Conservation (phyloP, 495 filamentous ascomycete genomes). For the Aspergillus sclerotiicarbonarius region DNA sequence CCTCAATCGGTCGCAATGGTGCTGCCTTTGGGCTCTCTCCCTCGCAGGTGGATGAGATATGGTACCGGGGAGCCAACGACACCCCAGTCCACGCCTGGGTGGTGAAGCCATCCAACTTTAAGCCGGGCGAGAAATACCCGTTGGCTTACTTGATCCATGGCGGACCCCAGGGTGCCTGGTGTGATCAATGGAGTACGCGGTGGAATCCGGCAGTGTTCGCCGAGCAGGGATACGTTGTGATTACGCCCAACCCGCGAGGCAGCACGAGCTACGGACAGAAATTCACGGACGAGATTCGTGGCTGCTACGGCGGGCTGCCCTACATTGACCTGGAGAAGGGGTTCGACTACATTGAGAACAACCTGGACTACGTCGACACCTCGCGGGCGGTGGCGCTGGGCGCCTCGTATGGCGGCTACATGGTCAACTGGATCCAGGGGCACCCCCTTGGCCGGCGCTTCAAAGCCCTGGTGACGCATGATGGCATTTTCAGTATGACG, state of each 20-base stretch:
- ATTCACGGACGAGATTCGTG: slow-evolving; percentile 72
- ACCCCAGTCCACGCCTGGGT: slow-evolving; percentile 76
- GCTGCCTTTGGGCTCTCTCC: slow-evolving; percentile 64
- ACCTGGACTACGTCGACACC: slow-evolving; percentile 74
- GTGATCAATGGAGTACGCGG: slow-evolving; percentile 77
- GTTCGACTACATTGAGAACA: slow-evolving; percentile 71
- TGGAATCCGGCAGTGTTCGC: slow-evolving; percentile 94
- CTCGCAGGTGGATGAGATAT: slow-evolving; percentile 66
- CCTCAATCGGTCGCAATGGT: slow-evolving; percentile 68
- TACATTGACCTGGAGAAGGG: slow-evolving; percentile 80
- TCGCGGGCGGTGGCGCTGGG: slow-evolving; percentile 75
- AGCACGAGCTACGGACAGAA: slow-evolving; percentile 82
- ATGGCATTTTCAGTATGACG: slow-evolving; percentile 80
- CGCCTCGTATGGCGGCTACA: slow-evolving; percentile 84
- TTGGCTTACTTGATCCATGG: slow-evolving; percentile 84
- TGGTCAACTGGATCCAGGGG: slow-evolving; percentile 68
- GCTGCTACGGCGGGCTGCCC: slow-evolving; percentile 75
- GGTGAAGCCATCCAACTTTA: slow-evolving; percentile 76
- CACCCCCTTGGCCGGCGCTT: slow-evolving; percentile 64
- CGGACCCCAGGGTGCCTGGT: slow-evolving; percentile 84
- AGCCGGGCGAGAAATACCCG: slow-evolving; percentile 71
- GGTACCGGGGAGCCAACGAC: slow-evolving; percentile 61
- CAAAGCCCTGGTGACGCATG: slow-evolving; percentile 88
- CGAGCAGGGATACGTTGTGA: slow-evolving; percentile 85
- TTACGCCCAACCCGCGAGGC: slow-evolving; percentile 87